Base-by-base conservation (phyloP, 169 alveolate species). In the Eimeria falciformis region DNA sequence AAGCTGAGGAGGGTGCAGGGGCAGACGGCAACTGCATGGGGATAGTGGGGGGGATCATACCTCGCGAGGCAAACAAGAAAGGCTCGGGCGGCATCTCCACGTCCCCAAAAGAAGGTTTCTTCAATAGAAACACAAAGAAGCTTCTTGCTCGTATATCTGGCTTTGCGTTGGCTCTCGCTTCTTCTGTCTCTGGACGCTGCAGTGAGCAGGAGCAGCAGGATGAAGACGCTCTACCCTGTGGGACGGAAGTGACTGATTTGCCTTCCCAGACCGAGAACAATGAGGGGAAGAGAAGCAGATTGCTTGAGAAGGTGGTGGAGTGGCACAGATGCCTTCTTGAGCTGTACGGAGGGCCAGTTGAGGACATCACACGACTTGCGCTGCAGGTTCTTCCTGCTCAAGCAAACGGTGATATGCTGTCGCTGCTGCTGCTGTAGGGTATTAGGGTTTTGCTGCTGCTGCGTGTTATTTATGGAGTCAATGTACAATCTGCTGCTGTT, bases 341-440 rank as follows among this genome's bases (percentile, higher is more conserved):
- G 55, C 27, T 81, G 75, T 81, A 81, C 56, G 89, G 89, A 33
- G 89, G 77, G 53, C 7, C 89, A 14, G 33, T 81, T 81, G 89
- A 81, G 40, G 89, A 81, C 56, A n/a, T 81, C 75, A 56, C 89
- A 33, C 50, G 75, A 37, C 75, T 81, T 25, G 89, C 89, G 40
- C 45, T 81, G 77, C 89, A 81, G 46, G 89, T 81, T 33, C 77
- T 81, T 25, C 89, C 89, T 55, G 89, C 89, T 53, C 89, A 81
- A 21, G 89, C 89, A 56, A 27, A 71, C 33, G 89, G 89, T 81
- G 43, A 53, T 4, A 1, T 47, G 55, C 56, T 29, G 75, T 58
- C 4, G 71, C 40, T 50, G 56, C 43, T 55, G 89, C 33, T 47
- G 73, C 6, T 77, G 50, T 25, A 18, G 47, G 18, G 17, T n/a